phyloP scores from a whole-genome alignment of 495 filamentous ascomycete species.

The Staphylotrichum longicolle region DNA sequence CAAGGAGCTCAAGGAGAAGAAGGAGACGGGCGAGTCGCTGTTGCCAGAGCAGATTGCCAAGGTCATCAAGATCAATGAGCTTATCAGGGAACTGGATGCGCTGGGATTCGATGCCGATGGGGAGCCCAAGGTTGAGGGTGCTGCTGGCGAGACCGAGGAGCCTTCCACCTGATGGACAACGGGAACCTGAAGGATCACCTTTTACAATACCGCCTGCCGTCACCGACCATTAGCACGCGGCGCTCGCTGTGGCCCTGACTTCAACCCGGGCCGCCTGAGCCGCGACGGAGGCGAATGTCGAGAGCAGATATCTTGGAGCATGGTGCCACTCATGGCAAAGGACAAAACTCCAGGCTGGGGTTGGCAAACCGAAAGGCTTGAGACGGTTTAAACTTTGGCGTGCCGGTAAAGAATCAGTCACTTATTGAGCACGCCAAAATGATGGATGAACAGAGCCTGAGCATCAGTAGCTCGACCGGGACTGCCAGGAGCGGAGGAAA shows the following conservation, averaged over 20 bases:
- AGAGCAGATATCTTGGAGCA: background rate
- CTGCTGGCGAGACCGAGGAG: background rate
- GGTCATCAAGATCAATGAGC: conserved; percentile 92
- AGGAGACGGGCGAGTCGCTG: conserved; percentile 76
- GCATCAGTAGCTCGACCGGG: background rate
- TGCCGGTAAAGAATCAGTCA: no score
- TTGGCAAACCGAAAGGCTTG: background rate
- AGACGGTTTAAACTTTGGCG: background rate
- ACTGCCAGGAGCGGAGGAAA: no score
- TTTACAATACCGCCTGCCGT: background rate
- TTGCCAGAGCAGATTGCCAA: conserved; percentile 96
- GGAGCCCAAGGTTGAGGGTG: conserved; percentile 39
- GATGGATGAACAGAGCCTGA: background rate
- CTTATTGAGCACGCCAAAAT: no score
- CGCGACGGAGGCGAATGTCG: background rate
- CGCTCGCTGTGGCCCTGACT: background rate
- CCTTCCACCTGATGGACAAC: background rate
- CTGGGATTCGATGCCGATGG: conserved; percentile 75
- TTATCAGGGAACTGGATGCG: conserved; percentile 81
- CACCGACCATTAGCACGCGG: no score
- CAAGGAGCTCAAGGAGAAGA: conserved; percentile 84
- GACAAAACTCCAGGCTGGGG: background rate
- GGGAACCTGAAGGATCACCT: background rate
- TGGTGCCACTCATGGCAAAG: background rate
- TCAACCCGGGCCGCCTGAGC: no score